Base-by-base conservation (phyloP, 225 moss, liverwort and hornwort species). In the Takakia lepidozioides region DNA sequence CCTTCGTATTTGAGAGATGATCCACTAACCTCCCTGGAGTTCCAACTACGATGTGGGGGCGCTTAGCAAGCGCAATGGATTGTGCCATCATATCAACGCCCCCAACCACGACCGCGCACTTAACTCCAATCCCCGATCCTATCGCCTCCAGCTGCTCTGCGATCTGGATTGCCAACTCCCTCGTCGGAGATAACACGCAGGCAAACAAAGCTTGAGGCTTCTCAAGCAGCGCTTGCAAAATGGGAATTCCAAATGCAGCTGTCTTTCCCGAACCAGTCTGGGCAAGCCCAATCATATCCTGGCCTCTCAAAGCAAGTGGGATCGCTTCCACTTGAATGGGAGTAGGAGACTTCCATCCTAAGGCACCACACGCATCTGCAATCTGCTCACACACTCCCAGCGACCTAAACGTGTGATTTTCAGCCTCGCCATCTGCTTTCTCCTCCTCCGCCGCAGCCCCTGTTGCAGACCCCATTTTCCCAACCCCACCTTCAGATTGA, bases 11-110 rank as follows among this genome's bases (percentile, higher is more conserved):
- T 1, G 89, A 64, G 23, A 89, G 25, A 38, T 93, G 93, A 29
- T 93, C 93, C 11, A 84, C 89, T 10, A 89, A 60, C 63, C 93
- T 78, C 19, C 86, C 93, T 0, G 93, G 89, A 1, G 93, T 93
- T 18, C 86, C 89, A 3, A 93, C 89, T 40, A 89, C 89, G 2
- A 93, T 75, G 38, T 89, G 93, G n/a, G 93, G 93, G 5, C 89
- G 86, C 76, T 86, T 89, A 5, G 74, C 93, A 27, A 93, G 63
- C 21, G 89, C 86, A 14, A 93, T 74, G 1, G 93, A 78, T 57
- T 93, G 93, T 10, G 89, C 89, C 93, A 93, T 89, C 93, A 93
- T 89, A 48, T 93, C 89, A 5, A 93, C 78, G 1, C 93, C 89
- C 18, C 93, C 93, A 2, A 93, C 93, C 11, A 93, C 43, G 19